Conservation (phyloP, 225 moss, liverwort and hornwort species). For the Lunularia cruciata region DNA sequence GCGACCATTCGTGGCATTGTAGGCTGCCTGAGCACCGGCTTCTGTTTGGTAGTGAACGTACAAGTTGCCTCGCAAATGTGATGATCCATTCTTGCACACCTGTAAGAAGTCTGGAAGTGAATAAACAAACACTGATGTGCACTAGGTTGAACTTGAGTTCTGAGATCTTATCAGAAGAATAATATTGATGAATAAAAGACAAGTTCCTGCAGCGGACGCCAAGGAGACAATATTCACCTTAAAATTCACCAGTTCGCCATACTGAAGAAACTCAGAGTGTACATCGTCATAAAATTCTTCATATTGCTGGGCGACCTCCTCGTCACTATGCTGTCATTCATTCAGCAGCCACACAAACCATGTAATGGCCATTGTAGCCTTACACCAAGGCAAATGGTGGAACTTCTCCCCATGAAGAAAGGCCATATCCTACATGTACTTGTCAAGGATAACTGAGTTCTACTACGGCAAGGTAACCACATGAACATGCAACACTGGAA, state of each 20-base stretch:
- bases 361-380: conserved; percentile 63
- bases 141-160: conserved; percentile 5
- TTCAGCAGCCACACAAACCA: conserved; percentile 80
- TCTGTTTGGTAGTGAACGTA: conserved; percentile 86
- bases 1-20: conserved; percentile 85
- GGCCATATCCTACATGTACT: conserved; percentile 58
- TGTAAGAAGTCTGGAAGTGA: conserved; percentile 37
- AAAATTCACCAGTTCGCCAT: conserved; percentile 92
- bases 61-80: conserved; percentile 90
- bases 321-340: conserved; percentile 99
- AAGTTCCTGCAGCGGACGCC: neutral
- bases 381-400: conserved; percentile 35
- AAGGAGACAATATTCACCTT: conserved; percentile 52
- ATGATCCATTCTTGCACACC: conserved; percentile 88
- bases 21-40: conserved; percentile 78
- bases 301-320: conserved; percentile 91
- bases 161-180: neutral
- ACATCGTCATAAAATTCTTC: conserved; percentile 98
- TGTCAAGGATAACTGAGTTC: conserved; percentile 70
- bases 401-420: conserved; percentile 51
- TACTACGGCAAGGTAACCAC: neutral
- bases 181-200: neutral
- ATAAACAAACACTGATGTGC: neutral
- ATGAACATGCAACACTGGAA: neutral
- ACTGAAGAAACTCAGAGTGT: conserved; percentile 91